Base-by-base conservation (phyloP, 2,329 filamentous ascomycete genomes). In the Paecilomyces niveus region DNA sequence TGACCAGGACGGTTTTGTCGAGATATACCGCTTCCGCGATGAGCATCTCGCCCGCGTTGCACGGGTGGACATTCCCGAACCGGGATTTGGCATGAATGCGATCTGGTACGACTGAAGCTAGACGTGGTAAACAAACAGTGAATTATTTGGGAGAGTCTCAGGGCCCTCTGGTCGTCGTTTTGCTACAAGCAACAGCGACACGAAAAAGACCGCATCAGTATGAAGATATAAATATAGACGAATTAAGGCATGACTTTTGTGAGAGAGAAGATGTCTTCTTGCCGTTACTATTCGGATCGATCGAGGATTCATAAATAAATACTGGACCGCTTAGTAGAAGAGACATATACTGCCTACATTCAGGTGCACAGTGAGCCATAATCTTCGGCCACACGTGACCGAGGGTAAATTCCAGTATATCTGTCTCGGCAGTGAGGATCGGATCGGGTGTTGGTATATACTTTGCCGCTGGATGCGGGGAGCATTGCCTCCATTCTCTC, bases 61-160 rank as follows among this genome's bases (percentile, higher is more conserved):
- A 15, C 81, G 89, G 62, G 79, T 89, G 62, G 85, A 90, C 65
- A 86, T 95, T 39, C 85, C 86, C 5, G 91, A 95, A 77, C 89
- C 89, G n/a, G 91, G 91, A 1, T 96, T 96, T 72, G 90, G 90
- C 1, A 96, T 96, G 91, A 96, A 96, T 76, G 90, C 90, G n/a
- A 92, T 95, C 62, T 96, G 91, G 91, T 94, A 94, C 73, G 89
- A 95, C 75, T 45, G 39, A 45, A 45, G 39, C 9, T 90, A 70
- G 54, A 11, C 6, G 39, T n/a, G 4, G 15, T 18, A 45, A n/a
- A 45, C 2, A 45, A 3, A 18, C 3, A 21, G n/a, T 8, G 6
- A 45, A 45, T n/a, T 6, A 45, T 7, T 7, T 4, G 26, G 3
- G 1, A 1, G 5, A 29, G 7, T 29, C 26, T 7, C 7, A 29